Base-by-base conservation (phyloP, 140 eudicot genomes). In the Flaveria floridana region DNA sequence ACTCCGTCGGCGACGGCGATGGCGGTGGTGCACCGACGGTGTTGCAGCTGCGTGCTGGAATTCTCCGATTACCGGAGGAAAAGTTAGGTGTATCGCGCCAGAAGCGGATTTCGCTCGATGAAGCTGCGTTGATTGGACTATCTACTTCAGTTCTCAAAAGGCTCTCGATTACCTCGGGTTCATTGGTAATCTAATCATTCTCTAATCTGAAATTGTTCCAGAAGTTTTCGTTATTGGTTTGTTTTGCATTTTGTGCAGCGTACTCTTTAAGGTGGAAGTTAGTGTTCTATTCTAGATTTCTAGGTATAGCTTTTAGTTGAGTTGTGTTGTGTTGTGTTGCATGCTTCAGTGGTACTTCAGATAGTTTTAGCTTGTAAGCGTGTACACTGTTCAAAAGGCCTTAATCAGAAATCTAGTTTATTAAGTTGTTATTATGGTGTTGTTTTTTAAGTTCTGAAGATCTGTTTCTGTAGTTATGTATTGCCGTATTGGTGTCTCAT, bases 71-170 rank as follows among this genome's bases (percentile, higher is more conserved):
- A 34, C 57, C 89, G 7, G 71, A 77, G 73, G 87, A 62, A 70
- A 37, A 63, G 71, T 21, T 47, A 39, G 76, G 65, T 55, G 44
- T 44, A 50, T 78, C 74, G 2, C 23, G 20, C 15, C 58, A 75
- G 26, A 83, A 72, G 51, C 12, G 58, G 26, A 71, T 65, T 52
- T 68, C 86, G 23, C 71, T 82, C 8, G 96, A 93, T 46, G 85
- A 70, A 21, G 85, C 93, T 80, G 86, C 84, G 2, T 83, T 88
- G 76, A 82, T 93, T 79, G 96, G 96, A n/a, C 83, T 93, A 21
- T 86, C 98, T 18, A 88, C 90, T 0, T 76, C 91, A 62, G 80
- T 80, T 20, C 93, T 93, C 63, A 93, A 89, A 76, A 78, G 25
- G 51, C 83, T 93, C 11, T 83, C 89, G 1, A 74, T 93, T 14